Percentiles rank a stretch among this genome's conserved stretches.
Conservation (phyloP, 2,329 filamentous ascomycete genomes). For the Tolypocladium capitatum region DNA sequence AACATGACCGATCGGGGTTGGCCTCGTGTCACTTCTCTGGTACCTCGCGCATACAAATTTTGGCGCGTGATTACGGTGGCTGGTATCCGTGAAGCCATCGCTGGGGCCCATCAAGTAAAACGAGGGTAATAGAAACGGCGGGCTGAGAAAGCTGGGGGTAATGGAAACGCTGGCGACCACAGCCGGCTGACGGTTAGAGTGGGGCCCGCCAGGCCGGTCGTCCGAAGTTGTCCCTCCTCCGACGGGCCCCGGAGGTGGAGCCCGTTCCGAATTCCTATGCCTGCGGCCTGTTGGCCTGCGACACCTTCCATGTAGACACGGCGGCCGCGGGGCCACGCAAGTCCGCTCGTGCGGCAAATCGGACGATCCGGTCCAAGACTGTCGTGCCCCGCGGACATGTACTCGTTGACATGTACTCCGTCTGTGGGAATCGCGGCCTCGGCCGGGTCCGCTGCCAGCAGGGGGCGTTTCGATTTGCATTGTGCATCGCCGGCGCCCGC, state of each 20-base stretch:
- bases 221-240: background rate
- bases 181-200: conserved; percentile 2
- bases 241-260: conserved; percentile 2
- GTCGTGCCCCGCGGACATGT: background rate
- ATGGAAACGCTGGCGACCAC: conserved; percentile 14
- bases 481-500: conserved; percentile 1
- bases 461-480: background rate
- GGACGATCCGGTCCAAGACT: background rate
- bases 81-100: background rate
- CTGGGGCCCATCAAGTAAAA: conserved; percentile 20
- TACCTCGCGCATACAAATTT: background rate
- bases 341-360: background rate
- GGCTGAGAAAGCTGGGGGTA: conserved; percentile 21
- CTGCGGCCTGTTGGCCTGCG: background rate
- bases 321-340: background rate
- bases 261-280: background rate
- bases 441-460: background rate
- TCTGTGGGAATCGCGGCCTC: background rate
- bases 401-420: no score
- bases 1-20: background rate
- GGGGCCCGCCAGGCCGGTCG: background rate
- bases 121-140: conserved; percentile 22
- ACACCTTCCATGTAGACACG: background rate
- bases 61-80: background rate
- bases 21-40: no score